Evolutionary conservation across 208 protist species (phyloP).

Genomic region (Trypanosoma avium): DNA sequence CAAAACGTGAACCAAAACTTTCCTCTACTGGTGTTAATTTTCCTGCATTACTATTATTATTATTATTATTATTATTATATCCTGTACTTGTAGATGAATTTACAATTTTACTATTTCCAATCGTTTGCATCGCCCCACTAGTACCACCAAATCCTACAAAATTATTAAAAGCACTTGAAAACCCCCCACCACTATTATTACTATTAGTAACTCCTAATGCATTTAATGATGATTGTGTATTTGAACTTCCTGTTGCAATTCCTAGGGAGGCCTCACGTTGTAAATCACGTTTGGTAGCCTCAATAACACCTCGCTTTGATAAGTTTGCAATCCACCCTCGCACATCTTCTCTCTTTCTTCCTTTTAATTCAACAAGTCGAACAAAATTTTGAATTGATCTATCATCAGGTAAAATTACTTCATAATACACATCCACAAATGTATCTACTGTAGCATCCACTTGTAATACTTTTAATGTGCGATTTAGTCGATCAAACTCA

Average conservation of each 20-base stretch:
- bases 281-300: constrained; percentile 79
- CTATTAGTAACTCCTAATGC: neutral
- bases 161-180: constrained; percentile 16
- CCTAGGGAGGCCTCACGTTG: constrained; percentile 24
- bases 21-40: constrained; percentile 31
- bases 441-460: constrained; percentile 63
- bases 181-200: neutral
- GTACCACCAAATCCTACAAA: constrained; percentile 6
- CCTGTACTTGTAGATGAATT: neutral
- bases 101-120: neutral
- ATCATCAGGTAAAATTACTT: constrained; percentile 77
- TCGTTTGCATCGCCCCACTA: too few relatives aligned
- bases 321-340: constrained; percentile 72
- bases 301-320: constrained; percentile 83
- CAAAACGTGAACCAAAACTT: constrained; percentile 53
- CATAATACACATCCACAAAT: constrained; percentile 87
- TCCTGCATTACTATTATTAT: neutral
- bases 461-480: constrained; percentile 87
- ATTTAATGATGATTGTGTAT: constrained; percentile 1
- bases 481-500: constrained; percentile 82
- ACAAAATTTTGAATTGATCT: constrained; percentile 89
- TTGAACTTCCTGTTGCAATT: constrained; percentile 18
- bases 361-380: constrained; percentile 82
- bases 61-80: too few relatives aligned
- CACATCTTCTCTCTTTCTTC: constrained; percentile 76